These are phyloP conservation scores for Diplodia scrobiculata DNA, from an alignment of 2,329 filamentous ascomycete species.

Conservation along the genomic window DNA sequence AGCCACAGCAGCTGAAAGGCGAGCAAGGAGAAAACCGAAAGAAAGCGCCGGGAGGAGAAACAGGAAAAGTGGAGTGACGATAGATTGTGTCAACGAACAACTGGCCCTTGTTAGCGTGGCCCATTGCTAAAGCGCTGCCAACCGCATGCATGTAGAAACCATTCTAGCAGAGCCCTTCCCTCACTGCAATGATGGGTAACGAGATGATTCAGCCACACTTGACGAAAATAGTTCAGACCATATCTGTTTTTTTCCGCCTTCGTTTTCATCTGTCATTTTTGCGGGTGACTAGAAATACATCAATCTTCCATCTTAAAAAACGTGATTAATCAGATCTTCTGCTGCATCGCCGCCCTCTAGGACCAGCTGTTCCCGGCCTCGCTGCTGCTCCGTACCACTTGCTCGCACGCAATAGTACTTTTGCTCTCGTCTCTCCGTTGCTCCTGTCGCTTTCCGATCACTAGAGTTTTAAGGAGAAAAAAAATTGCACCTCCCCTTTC, in stretches of 20 bases:
- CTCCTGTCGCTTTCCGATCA: neutral
- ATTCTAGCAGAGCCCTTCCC: neutral
- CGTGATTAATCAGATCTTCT: neutral
- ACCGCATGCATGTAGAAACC: neutral
- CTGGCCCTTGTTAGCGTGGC: neutral
- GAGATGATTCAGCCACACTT: neutral
- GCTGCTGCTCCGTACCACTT: neutral
- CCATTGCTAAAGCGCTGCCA: neutral
- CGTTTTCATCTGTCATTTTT: neutral
- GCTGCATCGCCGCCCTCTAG: neutral
- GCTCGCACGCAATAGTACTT: neutral
- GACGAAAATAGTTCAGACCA: neutral
- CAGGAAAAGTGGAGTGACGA: too few relatives aligned
- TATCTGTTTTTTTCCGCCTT: neutral
- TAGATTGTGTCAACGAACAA: too few relatives aligned
- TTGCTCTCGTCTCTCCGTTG: neutral
- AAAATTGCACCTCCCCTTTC: constrained; percentile 2
- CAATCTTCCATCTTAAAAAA: neutral
- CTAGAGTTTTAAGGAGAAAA: neutral
- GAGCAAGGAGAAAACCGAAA: too few relatives aligned
- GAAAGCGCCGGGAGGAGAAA: too few relatives aligned
- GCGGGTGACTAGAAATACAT: neutral
- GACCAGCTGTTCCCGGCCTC: neutral
- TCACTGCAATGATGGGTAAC: neutral
- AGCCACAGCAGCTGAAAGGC: too few relatives aligned